Base-by-base conservation (phyloP, 495 filamentous ascomycete genomes). In the Antarctomyces pellizariae region DNA sequence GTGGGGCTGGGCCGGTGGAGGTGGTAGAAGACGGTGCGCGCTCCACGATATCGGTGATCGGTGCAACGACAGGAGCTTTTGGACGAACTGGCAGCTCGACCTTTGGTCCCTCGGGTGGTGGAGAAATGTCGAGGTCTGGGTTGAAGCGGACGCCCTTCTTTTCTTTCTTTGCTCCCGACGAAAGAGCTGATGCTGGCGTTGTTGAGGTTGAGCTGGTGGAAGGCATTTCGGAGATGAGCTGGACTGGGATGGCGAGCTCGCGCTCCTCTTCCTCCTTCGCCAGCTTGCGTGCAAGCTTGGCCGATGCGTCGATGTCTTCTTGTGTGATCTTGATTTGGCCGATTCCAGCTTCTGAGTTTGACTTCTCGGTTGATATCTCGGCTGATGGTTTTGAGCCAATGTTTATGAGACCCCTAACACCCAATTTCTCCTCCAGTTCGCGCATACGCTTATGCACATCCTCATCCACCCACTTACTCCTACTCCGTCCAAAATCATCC, bases 61-160 rank as follows among this genome's bases (percentile, higher is more conserved):
- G 43, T 12, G 24, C 9, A 15, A 17, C 13, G n/a, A 25, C 8
- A 7, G 23, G 17, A 26, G 10, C 16, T 13, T 7, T 22, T 22
- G 19, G 19, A 7, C 7, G 19, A 7, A 7, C 19, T 7, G 19
- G 7, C 19, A 7, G 7, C 19, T 22, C n/a, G n/a, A 22, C 19
- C n/a, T 22, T n/a, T 22, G 19, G 19, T 43, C 16, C 37, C 2
- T 29, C 13, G 10, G 54, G 26, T 5, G 43, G 35, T 25, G 62
- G 56, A 2, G 68, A 62, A 33, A 90, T 73, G 39, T 92, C 74
- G 22, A 90, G 59, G 13, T 66, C 59, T 13, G 67, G 41, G 2
- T 80, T 71, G 45, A 90, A 91, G 26, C 62, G 53, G 5, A 89
- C 77, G 14, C 64, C 65, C 48, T 82, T 90, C 54, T 75, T 78